These are phyloP conservation scores for Hypsizygus marmoreus DNA, from an alignment of 768 basidiomycete genomes.

Conservation along the genomic window DNA sequence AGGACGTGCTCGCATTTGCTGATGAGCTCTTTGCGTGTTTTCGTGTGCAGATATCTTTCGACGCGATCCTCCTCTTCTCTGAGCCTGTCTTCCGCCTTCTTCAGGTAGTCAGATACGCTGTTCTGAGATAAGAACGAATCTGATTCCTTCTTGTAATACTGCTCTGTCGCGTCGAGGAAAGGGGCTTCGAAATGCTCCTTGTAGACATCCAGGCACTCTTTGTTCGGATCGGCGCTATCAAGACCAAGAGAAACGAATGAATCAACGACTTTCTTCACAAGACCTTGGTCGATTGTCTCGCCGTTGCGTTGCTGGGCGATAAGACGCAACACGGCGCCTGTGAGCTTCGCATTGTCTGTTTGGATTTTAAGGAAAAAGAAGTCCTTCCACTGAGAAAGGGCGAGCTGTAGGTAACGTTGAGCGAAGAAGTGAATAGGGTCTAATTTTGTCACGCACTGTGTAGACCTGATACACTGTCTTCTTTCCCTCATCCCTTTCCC, in stretches of 20 bases:
- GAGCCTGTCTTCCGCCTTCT: slow-evolving; percentile 92
- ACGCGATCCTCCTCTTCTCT: slow-evolving; percentile 96
- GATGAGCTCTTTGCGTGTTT: slow-evolving; percentile 85
- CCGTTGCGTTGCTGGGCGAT: slow-evolving; percentile 96
- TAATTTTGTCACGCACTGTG: slow-evolving; percentile 60
- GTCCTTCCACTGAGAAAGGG: slow-evolving; percentile 93
- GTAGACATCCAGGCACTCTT: slow-evolving; percentile 94
- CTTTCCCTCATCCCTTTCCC: slow-evolving; percentile 96
- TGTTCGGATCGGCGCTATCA: slow-evolving; percentile 89
- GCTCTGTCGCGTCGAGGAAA: slow-evolving; percentile 87
- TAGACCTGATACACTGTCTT: slow-evolving; percentile 96
- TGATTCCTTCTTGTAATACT: slow-evolving; percentile 93
- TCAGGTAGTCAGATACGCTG: slow-evolving; percentile 94
- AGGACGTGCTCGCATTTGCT: slow-evolving; percentile 92
- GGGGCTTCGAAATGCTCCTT: slow-evolving; percentile 88
- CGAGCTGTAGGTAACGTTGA: slow-evolving; percentile 54
- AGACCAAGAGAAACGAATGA: slow-evolving; percentile 97
- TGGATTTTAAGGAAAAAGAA: slow-evolving; percentile 90
- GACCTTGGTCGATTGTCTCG: slow-evolving; percentile 90
- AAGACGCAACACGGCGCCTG: slow-evolving; percentile 82
- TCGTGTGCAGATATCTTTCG: slow-evolving; percentile 90
- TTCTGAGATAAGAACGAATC: slow-evolving; percentile 91
- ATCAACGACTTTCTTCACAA: slow-evolving; percentile 97
- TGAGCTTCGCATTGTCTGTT: slow-evolving; percentile 77
- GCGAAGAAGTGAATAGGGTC: neutral